phyloP scores from a whole-genome alignment of 2,329 filamentous ascomycete genomes.

The Paradendryphiella salina region DNA sequence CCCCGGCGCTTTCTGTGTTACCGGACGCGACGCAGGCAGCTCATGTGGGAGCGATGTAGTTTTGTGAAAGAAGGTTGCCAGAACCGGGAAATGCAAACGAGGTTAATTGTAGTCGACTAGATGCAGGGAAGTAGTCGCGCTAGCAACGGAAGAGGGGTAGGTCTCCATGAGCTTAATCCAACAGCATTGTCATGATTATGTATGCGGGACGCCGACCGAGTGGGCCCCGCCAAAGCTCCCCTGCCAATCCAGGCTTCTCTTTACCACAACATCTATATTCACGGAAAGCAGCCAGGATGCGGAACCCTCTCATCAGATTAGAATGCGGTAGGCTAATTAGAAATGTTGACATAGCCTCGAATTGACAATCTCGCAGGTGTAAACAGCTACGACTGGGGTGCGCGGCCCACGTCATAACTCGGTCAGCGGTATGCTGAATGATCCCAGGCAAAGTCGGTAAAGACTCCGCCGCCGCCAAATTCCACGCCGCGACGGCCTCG shows the following conservation, averaged over 20 bases:
- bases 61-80: slow-evolving; percentile 1
- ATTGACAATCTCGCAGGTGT: slow-evolving; percentile 65
- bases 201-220: slow-evolving; percentile 16
- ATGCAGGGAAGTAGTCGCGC: slow-evolving; percentile 27
- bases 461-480: slow-evolving; percentile 85
- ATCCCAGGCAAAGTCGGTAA: slow-evolving; percentile 76
- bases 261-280: slow-evolving; percentile 13
- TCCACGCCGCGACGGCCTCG: slow-evolving; percentile 80
- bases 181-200: slow-evolving; percentile 25
- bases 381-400: slow-evolving; percentile 98
- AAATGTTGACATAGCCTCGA: slow-evolving; percentile 13
- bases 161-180: slow-evolving; percentile 27
- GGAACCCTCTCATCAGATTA: slow-evolving; percentile 78
- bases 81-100: slow-evolving; percentile 10
- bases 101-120: slow-evolving; percentile 8
- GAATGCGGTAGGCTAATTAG: slow-evolving; percentile 63
- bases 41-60: slow-evolving; percentile 13
- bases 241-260: slow-evolving; percentile 12
- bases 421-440: slow-evolving; percentile 32
- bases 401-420: slow-evolving; percentile 35
- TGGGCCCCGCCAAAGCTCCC: slow-evolving; percentile 22
- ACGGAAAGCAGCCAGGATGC: slow-evolving; percentile 29
- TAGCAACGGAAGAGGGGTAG: slow-evolving; percentile 27
- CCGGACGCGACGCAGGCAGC: slow-evolving; percentile 9
- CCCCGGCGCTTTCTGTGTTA: slow-evolving; percentile 16